phyloP scores from a whole-genome alignment of 768 basidiomycete species.

The Daedaleopsis nitida region DNA sequence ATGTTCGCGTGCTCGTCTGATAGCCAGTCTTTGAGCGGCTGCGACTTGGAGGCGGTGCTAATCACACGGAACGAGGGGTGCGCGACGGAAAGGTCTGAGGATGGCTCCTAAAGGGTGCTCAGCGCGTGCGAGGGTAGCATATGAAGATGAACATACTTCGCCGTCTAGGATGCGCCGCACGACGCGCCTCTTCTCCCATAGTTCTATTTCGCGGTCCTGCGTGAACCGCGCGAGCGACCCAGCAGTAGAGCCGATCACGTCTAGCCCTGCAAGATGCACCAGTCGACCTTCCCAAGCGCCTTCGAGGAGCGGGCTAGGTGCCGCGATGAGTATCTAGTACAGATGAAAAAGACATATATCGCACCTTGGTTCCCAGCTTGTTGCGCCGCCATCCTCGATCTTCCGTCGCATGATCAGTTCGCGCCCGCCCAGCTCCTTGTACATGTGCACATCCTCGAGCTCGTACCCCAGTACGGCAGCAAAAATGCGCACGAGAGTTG shows the following conservation, averaged over 20 bases:
- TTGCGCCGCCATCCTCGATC: conserved; percentile 60
- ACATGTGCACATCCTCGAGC: conserved; percentile 60
- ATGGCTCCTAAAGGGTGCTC: conserved; percentile 12
- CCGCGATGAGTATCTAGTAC: neutral
- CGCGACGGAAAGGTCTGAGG: conserved; percentile 47
- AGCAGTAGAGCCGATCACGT: conserved; percentile 67
- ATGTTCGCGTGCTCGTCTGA: conserved; percentile 68
- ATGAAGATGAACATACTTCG: conserved; percentile 40
- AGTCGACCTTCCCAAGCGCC: conserved; percentile 59
- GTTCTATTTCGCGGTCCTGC: conserved; percentile 63
- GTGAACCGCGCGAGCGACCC: conserved; percentile 60
- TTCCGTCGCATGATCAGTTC: conserved; percentile 65
- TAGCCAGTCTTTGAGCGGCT: conserved; percentile 71
- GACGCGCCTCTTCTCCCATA: conserved; percentile 65
- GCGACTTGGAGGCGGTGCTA: conserved; percentile 61
- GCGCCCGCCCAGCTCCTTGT: conserved; percentile 68
- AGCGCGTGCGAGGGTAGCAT: neutral
- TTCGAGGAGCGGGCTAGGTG: conserved; percentile 51
- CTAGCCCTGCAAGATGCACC: conserved; percentile 60
- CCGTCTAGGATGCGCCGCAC: conserved; percentile 48
- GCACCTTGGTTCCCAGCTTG: conserved; percentile 57
- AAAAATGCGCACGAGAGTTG: conserved; percentile 56
- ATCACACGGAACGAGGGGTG: conserved; percentile 65
- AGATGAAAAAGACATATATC: neutral
- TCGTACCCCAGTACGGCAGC: conserved; percentile 62